Conservation (phyloP, 352 stramenopile species). For the Albugo candida region DNA sequence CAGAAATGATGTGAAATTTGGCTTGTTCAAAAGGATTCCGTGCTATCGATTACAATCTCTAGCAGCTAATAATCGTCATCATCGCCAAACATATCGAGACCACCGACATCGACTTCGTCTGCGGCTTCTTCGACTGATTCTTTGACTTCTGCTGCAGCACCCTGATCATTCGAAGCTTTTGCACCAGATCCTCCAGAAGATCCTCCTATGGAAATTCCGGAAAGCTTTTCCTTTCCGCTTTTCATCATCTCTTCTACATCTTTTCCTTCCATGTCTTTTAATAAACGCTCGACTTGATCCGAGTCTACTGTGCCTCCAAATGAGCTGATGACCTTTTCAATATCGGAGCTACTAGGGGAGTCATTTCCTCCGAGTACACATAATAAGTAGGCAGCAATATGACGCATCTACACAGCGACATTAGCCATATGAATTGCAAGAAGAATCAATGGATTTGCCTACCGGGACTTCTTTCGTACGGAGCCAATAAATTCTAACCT, state of each 20-base stretch:
- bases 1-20: not conserved
- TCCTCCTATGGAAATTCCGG: slow-evolving; percentile 55
- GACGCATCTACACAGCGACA: slow-evolving; percentile 53
- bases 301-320: slow-evolving; percentile 67
- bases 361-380: slow-evolving; percentile 73
- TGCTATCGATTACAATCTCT: not conserved
- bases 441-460: too few species aligned
- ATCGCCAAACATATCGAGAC: slow-evolving; percentile 76
- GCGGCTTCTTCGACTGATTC: slow-evolving; percentile 60
- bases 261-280: slow-evolving; percentile 81
- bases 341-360: slow-evolving; percentile 43
- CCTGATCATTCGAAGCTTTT: slow-evolving; percentile 12
- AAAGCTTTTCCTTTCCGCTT: slow-evolving; percentile 71
- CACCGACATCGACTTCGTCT: slow-evolving; percentile 57
- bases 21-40: too few species aligned
- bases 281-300: slow-evolving; percentile 53
- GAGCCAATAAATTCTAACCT: too few species aligned
- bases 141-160: slow-evolving; percentile 14
- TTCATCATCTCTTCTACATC: slow-evolving; percentile 72
- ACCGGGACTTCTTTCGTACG: too few species aligned
- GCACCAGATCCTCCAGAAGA: slow-evolving; percentile 17
- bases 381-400: slow-evolving; percentile 83
- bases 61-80: slow-evolving; percentile 60
- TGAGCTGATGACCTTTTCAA: slow-evolving; percentile 68
- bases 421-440: too few species aligned